Evolutionary conservation across 306 rosid species (phyloP).

Genomic region (Inga leiocalycina): DNA sequence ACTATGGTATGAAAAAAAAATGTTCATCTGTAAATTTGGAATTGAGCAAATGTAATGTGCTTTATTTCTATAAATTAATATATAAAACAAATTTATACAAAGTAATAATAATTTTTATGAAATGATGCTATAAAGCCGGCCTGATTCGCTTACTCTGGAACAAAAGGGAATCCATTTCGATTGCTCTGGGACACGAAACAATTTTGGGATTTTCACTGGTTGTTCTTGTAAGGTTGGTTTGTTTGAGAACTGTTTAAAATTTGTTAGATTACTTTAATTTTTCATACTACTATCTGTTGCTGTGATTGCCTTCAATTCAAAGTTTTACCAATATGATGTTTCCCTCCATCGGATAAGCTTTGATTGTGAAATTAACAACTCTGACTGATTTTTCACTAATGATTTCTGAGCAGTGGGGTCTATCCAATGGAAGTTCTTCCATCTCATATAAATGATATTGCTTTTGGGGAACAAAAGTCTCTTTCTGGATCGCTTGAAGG

Average conservation of each 20-base stretch:
- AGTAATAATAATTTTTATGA: neutral
- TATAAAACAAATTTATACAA: neutral
- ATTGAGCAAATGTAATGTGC: neutral
- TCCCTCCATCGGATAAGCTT: constrained; percentile 11
- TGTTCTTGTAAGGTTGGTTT: neutral
- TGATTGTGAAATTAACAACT: constrained; percentile 5
- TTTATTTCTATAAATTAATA: neutral
- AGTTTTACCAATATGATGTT: constrained; percentile 1
- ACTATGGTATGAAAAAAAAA: neutral
- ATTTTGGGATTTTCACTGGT: too few species aligned
- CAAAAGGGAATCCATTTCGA: too few species aligned
- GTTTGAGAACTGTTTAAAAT: neutral
- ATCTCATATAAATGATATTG: constrained; percentile 44
- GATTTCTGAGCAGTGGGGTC: constrained; percentile 65
- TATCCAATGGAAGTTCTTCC: constrained; percentile 83
- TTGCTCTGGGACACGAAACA: neutral
- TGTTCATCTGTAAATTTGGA: neutral
- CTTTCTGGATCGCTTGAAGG: constrained; percentile 44
- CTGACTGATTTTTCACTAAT: constrained; percentile 36
- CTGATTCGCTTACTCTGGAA: too few species aligned
- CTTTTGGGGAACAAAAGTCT: constrained; percentile 30
- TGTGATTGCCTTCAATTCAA: neutral
- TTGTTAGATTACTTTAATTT: neutral
- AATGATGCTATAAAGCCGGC: neutral
- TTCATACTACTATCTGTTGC: neutral